Evolutionary conservation across 2,329 filamentous ascomycete genomes (phyloP).

Genomic region (Cordyceps cateniannulata): DNA sequence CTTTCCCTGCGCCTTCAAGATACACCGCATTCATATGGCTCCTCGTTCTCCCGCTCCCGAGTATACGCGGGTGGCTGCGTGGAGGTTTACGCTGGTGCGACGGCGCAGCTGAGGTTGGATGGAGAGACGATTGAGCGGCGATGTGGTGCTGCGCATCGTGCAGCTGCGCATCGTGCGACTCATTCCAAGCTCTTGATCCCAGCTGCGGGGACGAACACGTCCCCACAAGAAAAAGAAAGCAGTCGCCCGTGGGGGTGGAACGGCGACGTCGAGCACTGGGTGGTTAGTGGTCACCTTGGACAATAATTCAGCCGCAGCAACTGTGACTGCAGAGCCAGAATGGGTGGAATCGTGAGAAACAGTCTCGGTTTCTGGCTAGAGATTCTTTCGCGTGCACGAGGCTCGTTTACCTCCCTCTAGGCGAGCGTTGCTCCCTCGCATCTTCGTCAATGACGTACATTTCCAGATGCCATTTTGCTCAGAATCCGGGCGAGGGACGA

Average conservation of each 20-base stretch:
- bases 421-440: neutral
- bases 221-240: neutral
- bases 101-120: neutral
- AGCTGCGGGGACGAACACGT: neutral
- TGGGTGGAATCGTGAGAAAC: too few relatives aligned
- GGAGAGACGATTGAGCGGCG: neutral
- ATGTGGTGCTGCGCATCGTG: neutral
- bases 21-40: neutral
- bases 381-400: neutral
- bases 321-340: neutral
- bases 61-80: neutral
- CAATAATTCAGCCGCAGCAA: neutral
- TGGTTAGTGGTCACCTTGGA: neutral
- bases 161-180: neutral
- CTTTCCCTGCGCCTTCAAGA: neutral
- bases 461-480: neutral
- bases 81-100: neutral
- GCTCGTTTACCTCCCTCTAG: neutral
- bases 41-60: neutral
- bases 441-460: neutral
- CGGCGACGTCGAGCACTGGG: too few relatives aligned
- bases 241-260: neutral
- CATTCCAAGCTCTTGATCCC: neutral
- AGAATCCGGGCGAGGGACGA: neutral
- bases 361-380: neutral